Base-by-base conservation (phyloP, 768 basidiomycete species). In the Butyriboletus loyo region DNA sequence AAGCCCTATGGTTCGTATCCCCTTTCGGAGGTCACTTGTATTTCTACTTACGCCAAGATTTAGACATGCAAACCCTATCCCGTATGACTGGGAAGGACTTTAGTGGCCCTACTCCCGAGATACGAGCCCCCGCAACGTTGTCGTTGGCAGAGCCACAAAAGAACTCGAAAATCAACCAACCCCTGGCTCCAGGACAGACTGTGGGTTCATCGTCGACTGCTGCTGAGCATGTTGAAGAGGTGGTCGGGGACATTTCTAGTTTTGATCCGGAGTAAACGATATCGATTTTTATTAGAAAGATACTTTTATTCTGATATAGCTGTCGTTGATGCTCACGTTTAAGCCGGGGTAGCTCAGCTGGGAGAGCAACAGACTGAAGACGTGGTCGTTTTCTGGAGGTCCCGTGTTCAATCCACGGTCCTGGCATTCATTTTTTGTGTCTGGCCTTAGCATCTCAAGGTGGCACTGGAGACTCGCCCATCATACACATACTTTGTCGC, bases 31-130 rank as follows among this genome's bases (percentile, higher is more conserved):
- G 38, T 17, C 24, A n/a, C 52, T 37, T 44, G 19, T 25, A 8
- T 45, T 27, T 14, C 11, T 28, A 46, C 40, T 45, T 41, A 50
- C 25, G 34, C 34, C 46, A 24, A 46, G 42, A 11, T 9, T 17
- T 22, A 91, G 89, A 92, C 63, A 87, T 92, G 59, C 76, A 77
- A 55, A 86, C 82, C 0, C 68, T 92, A 13, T 82, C 85, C 40
- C 82, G 85, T 14, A 84, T 92, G 84, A 92, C 89, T 11, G 89
- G 89, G 34, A 90, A 86, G 57, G 87, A 92, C 63, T 92, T 92
- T 62, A 85, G 87, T 39, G 89, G 89, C 1, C 89, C 89, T 24
- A 80, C 82, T 17, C 89, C 89, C 0, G 81, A 84, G 53, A 89
- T 91, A 57, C 69, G 72, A 22, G 71, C 78, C 1, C 74, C 72